phyloP scores from a whole-genome alignment of 352 stramenopile species.

The Phytophthora tentaculata region DNA sequence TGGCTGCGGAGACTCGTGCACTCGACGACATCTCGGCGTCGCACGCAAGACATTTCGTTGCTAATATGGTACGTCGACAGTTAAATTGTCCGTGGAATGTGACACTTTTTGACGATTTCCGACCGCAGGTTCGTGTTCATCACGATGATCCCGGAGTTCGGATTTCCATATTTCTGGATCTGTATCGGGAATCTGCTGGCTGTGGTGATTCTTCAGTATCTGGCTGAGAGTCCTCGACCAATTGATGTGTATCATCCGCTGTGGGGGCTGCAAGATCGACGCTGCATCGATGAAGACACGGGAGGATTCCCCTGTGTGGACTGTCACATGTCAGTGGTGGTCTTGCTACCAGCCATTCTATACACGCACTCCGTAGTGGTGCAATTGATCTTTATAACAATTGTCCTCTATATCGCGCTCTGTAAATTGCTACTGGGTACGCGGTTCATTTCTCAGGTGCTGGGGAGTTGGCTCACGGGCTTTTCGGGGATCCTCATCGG shows the following conservation, averaged over 20 bases:
- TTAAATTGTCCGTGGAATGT: not conserved
- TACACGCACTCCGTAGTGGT: conserved; percentile 42
- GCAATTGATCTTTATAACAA: conserved; percentile 30
- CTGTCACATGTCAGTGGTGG: conserved; percentile 76
- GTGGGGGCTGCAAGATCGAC: conserved; percentile 26
- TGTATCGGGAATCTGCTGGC: conserved; percentile 60
- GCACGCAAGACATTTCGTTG: conserved; percentile 70
- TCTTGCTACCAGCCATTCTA: conserved; percentile 63
- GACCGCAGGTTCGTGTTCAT: conserved; percentile 72
- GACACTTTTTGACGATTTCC: conserved; percentile 16
- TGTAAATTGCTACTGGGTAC: conserved; percentile 57
- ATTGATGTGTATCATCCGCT: conserved; percentile 59
- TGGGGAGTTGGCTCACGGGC: conserved; percentile 69
- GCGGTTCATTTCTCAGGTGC: conserved; percentile 63
- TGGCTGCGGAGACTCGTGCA: conserved; percentile 50
- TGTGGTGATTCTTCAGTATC: conserved; percentile 56
- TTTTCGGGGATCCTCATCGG: conserved; percentile 59
- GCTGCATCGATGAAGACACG: conserved; percentile 54
- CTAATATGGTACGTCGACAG: conserved; percentile 52
- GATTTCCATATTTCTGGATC: conserved; percentile 76
- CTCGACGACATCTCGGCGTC: conserved; percentile 58
- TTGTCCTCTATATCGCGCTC: conserved; percentile 31
- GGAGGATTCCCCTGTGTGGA: conserved; percentile 73
- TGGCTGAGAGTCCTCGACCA: conserved; percentile 47
- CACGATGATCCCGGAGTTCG: conserved; percentile 55